Percentiles rank a stretch among this genome's conserved stretches.
Evolutionary conservation across 1,284 basidiomycete species (phyloP).

Genomic region (Cutaneotrichosporon sp.): DNA sequence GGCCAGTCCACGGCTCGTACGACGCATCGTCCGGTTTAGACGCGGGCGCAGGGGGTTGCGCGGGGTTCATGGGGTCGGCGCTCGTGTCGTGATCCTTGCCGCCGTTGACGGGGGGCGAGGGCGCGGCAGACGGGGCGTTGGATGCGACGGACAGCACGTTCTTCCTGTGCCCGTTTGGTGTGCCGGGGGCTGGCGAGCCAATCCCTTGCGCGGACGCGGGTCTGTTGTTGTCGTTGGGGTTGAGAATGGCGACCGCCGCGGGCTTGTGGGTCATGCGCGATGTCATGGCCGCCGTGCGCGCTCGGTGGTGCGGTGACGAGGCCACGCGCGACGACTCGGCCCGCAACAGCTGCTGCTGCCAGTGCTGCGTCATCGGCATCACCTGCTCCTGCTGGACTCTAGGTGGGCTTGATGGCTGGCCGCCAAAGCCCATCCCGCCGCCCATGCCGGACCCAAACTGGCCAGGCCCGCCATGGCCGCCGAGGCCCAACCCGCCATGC

Average conservation of each 20-base stretch:
- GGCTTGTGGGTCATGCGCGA: conserved; percentile 57
- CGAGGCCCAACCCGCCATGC: conserved; percentile 26
- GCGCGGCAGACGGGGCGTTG: conserved; percentile 26
- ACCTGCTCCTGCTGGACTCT: conserved; percentile 34
- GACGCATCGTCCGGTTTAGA: conserved; percentile 40
- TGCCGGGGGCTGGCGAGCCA: conserved; percentile 18
- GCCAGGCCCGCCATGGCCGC: conserved; percentile 24
- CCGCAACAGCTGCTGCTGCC: conserved; percentile 54
- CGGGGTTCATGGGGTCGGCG: conserved; percentile 42
- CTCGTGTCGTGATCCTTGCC: neutral
- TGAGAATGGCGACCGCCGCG: conserved; percentile 55
- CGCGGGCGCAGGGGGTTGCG: conserved; percentile 35
- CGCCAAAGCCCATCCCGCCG: conserved; percentile 30
- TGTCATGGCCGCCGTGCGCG: conserved; percentile 60
- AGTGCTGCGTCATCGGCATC: conserved; percentile 46
- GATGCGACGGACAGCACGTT: conserved; percentile 39
- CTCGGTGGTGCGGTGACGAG: conserved; percentile 60
- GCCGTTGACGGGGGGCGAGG: conserved; percentile 17
- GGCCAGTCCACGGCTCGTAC: conserved; percentile 71
- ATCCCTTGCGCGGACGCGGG: conserved; percentile 16
- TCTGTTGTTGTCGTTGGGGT: conserved; percentile 45
- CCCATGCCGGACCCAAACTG: conserved; percentile 31
- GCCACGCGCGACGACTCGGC: conserved; percentile 57
- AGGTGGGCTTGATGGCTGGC: conserved; percentile 41
- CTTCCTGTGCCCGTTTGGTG: conserved; percentile 55